These are phyloP conservation scores for Cryphonectria nitschkei DNA, from an alignment of 2,329 filamentous ascomycete genomes.

Conservation along the genomic window DNA sequence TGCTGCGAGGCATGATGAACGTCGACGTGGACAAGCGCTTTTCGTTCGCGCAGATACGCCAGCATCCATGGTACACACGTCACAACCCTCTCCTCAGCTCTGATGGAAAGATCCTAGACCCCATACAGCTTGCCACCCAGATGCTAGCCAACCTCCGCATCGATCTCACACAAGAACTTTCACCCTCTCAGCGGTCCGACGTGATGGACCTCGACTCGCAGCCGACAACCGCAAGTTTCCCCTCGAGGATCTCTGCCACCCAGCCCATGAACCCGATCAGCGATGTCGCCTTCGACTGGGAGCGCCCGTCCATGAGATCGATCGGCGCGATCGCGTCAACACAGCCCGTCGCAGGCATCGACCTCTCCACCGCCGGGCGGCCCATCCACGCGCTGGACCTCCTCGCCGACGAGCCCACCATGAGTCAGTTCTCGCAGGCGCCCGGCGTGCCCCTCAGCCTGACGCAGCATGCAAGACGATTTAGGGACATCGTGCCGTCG, in stretches of 20 bases:
- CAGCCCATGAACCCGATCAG: constrained; percentile 80
- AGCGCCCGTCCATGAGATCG: constrained; percentile 66
- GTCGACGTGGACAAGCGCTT: constrained; percentile 77
- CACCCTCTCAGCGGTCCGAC: constrained; percentile 53
- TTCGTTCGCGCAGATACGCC: constrained; percentile 81
- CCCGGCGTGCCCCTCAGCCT: constrained; percentile 80
- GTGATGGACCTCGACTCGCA: constrained; percentile 72
- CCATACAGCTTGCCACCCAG: constrained; percentile 83
- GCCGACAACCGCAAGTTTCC: constrained; percentile 39
- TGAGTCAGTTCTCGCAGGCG: constrained; percentile 80
- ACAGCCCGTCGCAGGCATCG: constrained; percentile 47
- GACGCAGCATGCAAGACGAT: constrained; percentile 86
- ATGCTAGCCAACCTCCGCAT: constrained; percentile 93
- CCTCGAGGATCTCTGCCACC: constrained; percentile 70
- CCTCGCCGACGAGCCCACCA: constrained; percentile 83
- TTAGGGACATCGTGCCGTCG: constrained; percentile 87
- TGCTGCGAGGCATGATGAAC: constrained; percentile 92
- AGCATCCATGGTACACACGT: constrained; percentile 93
- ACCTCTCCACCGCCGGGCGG: constrained; percentile 43
- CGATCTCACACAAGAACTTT: constrained; percentile 75
- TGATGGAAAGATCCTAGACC: constrained; percentile 77
- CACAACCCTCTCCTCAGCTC: constrained; percentile 75
- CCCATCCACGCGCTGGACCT: constrained; percentile 54
- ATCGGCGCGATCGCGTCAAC: constrained; percentile 52
- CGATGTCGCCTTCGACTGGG: constrained; percentile 86